These are phyloP conservation scores for Fomes fomentarius DNA, from an alignment of 1,284 basidiomycete genomes.

Conservation along the genomic window DNA sequence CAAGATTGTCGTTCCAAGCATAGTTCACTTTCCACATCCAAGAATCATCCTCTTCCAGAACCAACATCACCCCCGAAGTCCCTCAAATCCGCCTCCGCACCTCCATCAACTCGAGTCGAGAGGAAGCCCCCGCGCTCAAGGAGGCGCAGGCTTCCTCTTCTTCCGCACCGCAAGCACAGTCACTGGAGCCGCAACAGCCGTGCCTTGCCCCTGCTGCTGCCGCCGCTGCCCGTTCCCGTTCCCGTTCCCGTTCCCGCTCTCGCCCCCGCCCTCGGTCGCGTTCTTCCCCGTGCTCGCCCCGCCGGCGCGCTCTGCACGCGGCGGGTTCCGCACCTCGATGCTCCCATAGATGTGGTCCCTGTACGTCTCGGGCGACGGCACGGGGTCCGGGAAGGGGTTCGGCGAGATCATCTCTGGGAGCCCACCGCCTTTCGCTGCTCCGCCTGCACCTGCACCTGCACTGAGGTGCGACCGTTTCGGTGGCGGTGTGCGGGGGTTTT, in stretches of 20 bases:
- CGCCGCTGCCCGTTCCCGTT: constrained; percentile 40
- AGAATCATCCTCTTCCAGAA: background rate
- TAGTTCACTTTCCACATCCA: too few relatives aligned
- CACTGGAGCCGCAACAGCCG: constrained; percentile 39
- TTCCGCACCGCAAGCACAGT: constrained; percentile 63
- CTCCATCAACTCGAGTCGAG: too few relatives aligned
- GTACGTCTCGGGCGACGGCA: constrained; percentile 62
- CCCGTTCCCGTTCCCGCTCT: constrained; percentile 51
- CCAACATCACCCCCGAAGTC: too few relatives aligned
- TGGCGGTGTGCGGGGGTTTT: constrained; percentile 51
- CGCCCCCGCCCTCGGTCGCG: constrained; percentile 51
- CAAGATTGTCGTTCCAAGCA: too few relatives aligned
- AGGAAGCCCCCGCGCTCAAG: constrained; percentile 15
- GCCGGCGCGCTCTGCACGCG: constrained; percentile 28
- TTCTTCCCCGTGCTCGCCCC: constrained; percentile 13
- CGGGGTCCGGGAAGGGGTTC: constrained; percentile 67
- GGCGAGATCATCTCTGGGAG: constrained; percentile 59
- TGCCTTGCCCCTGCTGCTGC: constrained; percentile 8
- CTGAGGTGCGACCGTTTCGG: constrained; percentile 21
- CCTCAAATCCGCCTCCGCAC: too few relatives aligned
- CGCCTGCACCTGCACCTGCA: background rate
- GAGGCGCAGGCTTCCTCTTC: constrained; percentile 45
- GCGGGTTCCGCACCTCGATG: constrained; percentile 51
- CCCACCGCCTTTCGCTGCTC: constrained; percentile 1
- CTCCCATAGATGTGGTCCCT: constrained; percentile 57